Evolutionary conservation across 148 eudicot genomes (phyloP), one percentile per base, ranked within the genome.

Genomic region (Agrostemma githago): DNA sequence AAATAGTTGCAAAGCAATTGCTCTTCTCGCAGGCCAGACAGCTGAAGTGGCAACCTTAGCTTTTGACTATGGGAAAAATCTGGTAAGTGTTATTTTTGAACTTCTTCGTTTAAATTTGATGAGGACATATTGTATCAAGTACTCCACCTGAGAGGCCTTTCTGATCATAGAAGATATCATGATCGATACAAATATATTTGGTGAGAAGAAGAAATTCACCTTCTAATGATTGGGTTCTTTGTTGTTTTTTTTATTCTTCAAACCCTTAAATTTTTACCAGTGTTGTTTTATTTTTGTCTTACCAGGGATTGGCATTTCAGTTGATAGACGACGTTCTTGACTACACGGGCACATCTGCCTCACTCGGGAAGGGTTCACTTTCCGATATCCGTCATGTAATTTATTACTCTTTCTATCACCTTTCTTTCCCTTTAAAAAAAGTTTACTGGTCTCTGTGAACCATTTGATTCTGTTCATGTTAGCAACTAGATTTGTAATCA

Each of bases 1-100:
- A 62, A 94, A 94, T 83, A 94, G 98, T 82, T 94, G 93, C 89
- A 89, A 94, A 78, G 91, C 98, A 34, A 84, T 91, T 86, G 98
- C 98, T 66, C 88, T 94, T 80, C 93, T 94, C 70, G 89, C 95
- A 42, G 98, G 98, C 70, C 95, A 94, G 82, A 87, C 91, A 57
- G 78, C 96, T 5, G 98, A 94, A 78, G 96, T 91, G 79, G 86
- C 97, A 63, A 82, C 81, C 8, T 74, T 89, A 82, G 98, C 98
- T 43, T 89, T 70, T 78, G 98, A 91, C 54, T 94, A 94, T 76
- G 98, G 98, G 70, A 94, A 86, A 76, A 94, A 94, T 85, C 88
- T 94, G 92, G 98, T 87, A 37, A 58, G 91, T 86, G 71, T 65
- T 67, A 39, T 34, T 67, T 67, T 53, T 37, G 46, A 62, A 62